A percentile compares a stretch with the other conserved stretches of the same genome.
Evolutionary conservation across 2,329 filamentous ascomycete genomes (phyloP).

Genomic region (Clonostachys chloroleuca): DNA sequence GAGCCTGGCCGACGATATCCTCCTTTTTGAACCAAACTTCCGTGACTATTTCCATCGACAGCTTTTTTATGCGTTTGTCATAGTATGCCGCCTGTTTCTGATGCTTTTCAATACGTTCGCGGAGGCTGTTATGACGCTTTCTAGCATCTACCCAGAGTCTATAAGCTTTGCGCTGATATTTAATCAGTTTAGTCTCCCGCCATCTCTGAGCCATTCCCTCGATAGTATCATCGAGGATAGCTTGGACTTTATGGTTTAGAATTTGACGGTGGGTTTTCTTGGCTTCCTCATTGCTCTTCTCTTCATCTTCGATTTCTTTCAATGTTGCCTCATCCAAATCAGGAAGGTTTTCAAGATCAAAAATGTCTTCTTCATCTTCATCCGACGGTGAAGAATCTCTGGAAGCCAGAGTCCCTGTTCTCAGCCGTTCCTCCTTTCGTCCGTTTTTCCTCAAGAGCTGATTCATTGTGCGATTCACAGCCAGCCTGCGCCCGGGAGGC

Average conservation of each 20-base stretch:
- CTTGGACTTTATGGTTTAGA: constrained; percentile 27
- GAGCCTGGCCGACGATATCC: constrained; percentile 51
- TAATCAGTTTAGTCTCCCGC: constrained; percentile 52
- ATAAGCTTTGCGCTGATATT: constrained; percentile 51
- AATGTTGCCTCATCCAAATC: constrained; percentile 49
- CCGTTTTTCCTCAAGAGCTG: constrained; percentile 26
- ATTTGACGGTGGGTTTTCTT: constrained; percentile 3
- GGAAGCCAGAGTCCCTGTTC: constrained; percentile 2
- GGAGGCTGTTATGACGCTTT: constrained; percentile 21
- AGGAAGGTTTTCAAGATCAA: constrained; percentile 30
- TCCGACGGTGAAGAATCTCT: not conserved
- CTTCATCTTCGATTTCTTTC: constrained; percentile 57
- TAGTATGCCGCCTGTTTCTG: constrained; percentile 33
- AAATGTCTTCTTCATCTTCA: constrained; percentile 27
- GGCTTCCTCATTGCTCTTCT: constrained; percentile 21
- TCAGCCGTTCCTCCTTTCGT: constrained; percentile 5
- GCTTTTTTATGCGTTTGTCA: constrained; percentile 48
- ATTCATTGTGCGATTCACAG: constrained; percentile 34
- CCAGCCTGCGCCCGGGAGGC: constrained; percentile 36
- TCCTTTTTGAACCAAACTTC: constrained; percentile 46
- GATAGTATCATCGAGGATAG: constrained; percentile 50
- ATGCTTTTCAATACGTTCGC: constrained; percentile 33
- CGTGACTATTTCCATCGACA: constrained; percentile 45
- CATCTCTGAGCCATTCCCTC: constrained; percentile 46
- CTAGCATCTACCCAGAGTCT: constrained; percentile 56